Base-by-base conservation (phyloP, 139 green algal genomes). In the Chlamydomonas incerta region DNA sequence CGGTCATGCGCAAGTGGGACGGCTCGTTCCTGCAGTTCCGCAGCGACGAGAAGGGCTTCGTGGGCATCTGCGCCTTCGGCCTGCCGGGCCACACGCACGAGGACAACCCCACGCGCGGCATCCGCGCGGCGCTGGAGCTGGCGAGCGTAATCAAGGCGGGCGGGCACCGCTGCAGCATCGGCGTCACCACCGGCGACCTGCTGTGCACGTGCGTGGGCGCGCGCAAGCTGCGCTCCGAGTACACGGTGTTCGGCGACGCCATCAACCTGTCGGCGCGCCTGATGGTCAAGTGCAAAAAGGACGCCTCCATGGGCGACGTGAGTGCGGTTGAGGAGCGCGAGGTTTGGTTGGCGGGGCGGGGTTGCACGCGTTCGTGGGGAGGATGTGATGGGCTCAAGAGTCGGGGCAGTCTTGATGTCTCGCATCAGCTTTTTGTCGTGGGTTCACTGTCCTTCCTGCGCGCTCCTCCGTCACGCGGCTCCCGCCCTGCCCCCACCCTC, bases 31-130 rank as follows among this genome's bases (percentile, higher is more conserved):
- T 97, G 81, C 95, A 98, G 91, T 95, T 96, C 74, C 92, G 96
- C 17, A 96, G 91, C 77, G 95, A 98, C 70, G 96, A 98, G 88
- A 98, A 98, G 90, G 96, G 96, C 72, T 98, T 96, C 80, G 79
- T 98, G 35, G 90, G 90, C 26, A 96, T 98, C 81, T 96, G 93
- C 76, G 95, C 93, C 0, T 88, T 97, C 85, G 96, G 96, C 33
- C 89, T 98, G 81, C 93, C 94, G 11, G 94, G 95, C 4, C 92
- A 92, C 70, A 93, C 88, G 35, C 92, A 97, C 57, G 88, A 95
- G 76, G 91, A 97, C 74, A 93, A 92, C 35, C 83, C 94, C 0
- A 69, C 83, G 11, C 82, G 95, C 21, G 95, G 90, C 74, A 91
- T 95, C 62, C 72, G 87, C n/a, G 87, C 90, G 21, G 87, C 88